Evolutionary conservation across 495 filamentous ascomycete species (phyloP).

Genomic region (Cetradonia linearis): DNA sequence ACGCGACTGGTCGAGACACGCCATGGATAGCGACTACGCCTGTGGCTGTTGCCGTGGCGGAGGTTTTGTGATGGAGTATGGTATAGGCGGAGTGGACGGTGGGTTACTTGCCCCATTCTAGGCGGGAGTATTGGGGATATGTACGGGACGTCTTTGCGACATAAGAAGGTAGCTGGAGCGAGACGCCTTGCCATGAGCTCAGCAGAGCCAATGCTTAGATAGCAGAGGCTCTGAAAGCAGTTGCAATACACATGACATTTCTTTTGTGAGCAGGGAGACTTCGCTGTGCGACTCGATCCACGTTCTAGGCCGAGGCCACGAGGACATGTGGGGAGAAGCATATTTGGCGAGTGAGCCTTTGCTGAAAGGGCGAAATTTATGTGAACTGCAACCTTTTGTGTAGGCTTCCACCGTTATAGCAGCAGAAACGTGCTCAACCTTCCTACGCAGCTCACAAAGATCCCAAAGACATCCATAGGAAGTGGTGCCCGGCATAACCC

Average conservation of each 20-base stretch:
- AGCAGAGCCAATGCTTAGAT: slow-evolving; percentile 23
- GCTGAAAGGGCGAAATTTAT: slow-evolving; percentile 14
- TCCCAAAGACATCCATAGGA: slow-evolving; percentile 26
- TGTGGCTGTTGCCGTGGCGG: slow-evolving; percentile 45
- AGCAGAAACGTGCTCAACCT: slow-evolving; percentile 22
- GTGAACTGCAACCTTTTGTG: slow-evolving; percentile 16
- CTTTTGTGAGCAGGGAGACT: slow-evolving; percentile 30
- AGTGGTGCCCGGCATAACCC: slow-evolving; percentile 30
- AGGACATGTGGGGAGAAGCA: slow-evolving; percentile 15
- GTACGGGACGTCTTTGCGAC: slow-evolving; percentile 33
- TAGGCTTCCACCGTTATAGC: slow-evolving; percentile 15
- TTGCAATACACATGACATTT: slow-evolving; percentile 26
- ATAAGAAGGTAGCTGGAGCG: slow-evolving; percentile 22
- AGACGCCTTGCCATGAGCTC: slow-evolving; percentile 26
- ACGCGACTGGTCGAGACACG: slow-evolving; percentile 58
- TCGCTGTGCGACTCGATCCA: slow-evolving; percentile 33
- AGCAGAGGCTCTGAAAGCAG: slow-evolving; percentile 19
- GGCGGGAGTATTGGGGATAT: slow-evolving; percentile 34
- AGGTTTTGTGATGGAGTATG: slow-evolving; percentile 38
- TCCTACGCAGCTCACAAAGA: slow-evolving; percentile 21
- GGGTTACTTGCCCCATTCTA: slow-evolving; percentile 22
- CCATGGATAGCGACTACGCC: slow-evolving; percentile 36
- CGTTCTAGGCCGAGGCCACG: slow-evolving; percentile 18
- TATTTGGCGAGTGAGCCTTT: slow-evolving; percentile 43
- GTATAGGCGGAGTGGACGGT: slow-evolving; percentile 37